phyloP scores from a whole-genome alignment of 805 yeast species.

The Saccharomyces cerevisiae region DNA sequence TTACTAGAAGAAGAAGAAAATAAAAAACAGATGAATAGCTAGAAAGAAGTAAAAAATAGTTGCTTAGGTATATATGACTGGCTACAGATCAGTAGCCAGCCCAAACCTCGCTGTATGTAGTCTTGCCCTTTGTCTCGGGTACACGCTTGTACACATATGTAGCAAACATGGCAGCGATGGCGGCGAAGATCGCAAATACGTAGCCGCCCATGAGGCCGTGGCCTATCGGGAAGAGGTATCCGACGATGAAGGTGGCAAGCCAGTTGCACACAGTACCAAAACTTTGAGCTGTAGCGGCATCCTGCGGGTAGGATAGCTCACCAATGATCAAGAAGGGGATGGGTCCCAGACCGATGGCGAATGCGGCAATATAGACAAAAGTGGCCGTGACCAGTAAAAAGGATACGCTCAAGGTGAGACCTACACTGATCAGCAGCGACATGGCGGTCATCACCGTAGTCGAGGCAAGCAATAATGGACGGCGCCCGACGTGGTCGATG shows the following conservation, averaged over 20 bases:
- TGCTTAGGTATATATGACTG: no score
- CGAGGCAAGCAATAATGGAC: conserved; percentile 59
- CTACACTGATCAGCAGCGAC: conserved; percentile 55
- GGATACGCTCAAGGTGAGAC: conserved; percentile 45
- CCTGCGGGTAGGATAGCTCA: conserved; percentile 78
- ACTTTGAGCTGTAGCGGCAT: conserved; percentile 82
- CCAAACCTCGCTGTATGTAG: conserved; percentile 18
- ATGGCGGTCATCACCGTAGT: conserved; percentile 60
- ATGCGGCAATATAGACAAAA: conserved; percentile 66
- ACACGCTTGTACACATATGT: conserved; percentile 30
- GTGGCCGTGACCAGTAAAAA: conserved; percentile 53
- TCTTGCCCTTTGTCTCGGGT: conserved; percentile 19
- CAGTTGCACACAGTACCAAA: conserved; percentile 88
- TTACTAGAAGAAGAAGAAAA: background rate
- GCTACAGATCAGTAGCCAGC: conserved; percentile 1
- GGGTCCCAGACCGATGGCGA: conserved; percentile 92
- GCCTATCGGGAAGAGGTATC: conserved; percentile 70
- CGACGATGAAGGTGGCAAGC: conserved; percentile 79
- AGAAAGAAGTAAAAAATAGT: no score
- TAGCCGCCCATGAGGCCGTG: conserved; percentile 63
- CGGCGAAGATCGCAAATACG: conserved; percentile 66
- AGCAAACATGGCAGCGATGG: conserved; percentile 43
- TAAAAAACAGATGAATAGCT: background rate
- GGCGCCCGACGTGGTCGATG: conserved; percentile 72
- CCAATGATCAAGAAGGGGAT: conserved; percentile 85